Evolutionary conservation across 805 yeast species (phyloP).

Genomic region (Alloascoidea africana): DNA sequence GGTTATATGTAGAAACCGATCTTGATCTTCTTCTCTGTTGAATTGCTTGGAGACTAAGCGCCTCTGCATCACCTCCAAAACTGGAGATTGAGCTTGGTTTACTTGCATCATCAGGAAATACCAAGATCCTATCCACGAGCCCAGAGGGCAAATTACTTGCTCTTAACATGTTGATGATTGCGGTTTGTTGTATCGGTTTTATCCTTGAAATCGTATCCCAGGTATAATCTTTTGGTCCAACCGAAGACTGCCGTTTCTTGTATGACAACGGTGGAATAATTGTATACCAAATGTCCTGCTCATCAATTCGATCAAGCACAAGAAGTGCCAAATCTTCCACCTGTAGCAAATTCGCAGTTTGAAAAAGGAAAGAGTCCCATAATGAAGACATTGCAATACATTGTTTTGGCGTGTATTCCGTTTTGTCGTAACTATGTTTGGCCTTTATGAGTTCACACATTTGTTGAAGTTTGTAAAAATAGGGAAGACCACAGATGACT

Average conservation of each 20-base stretch:
- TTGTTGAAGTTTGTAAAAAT: background rate
- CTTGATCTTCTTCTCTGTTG: background rate
- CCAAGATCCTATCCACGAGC: background rate
- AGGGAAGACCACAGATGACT: background rate
- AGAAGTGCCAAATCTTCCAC: background rate
- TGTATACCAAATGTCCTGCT: background rate
- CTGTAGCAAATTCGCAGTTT: background rate
- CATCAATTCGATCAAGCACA: background rate
- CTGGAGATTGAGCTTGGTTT: background rate
- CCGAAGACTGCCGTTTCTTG: background rate
- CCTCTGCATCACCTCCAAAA: background rate
- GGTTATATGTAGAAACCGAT: background rate
- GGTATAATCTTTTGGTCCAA: background rate
- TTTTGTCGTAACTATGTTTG: background rate
- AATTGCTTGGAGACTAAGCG: background rate
- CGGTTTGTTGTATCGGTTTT: background rate
- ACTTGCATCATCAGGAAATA: background rate
- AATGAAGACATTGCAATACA: background rate
- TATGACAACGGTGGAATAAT: background rate
- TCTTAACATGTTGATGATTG: background rate
- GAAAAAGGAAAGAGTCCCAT: conserved; percentile 1
- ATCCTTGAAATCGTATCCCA: background rate
- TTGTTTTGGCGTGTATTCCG: background rate
- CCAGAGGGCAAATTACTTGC: background rate
- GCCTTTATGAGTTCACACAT: background rate